Base-by-base conservation (phyloP, 768 basidiomycete genomes). In the Lanmaoa pseudosensibilis region DNA sequence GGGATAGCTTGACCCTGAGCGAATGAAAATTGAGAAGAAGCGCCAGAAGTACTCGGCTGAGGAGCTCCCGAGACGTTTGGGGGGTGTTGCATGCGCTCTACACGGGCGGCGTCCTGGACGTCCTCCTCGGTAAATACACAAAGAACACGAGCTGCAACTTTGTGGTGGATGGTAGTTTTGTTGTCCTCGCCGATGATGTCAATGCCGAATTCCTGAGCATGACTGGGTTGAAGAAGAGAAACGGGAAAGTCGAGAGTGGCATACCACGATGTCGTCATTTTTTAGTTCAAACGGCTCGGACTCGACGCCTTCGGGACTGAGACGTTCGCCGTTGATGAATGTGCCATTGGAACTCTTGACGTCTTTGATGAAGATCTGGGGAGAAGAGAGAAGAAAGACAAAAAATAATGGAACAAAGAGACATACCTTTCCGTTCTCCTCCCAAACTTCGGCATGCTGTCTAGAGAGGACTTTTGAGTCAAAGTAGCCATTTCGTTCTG, bases 101-200 rank as follows among this genome's bases (percentile, higher is more conserved):
- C 81, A 38, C 86, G 85, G 2, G 84, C 83, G 36, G 88, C 88
- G 45, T 84, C 80, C 57, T 83, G 85, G 2, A 84, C 88, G 66
- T 99, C 97, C 56, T 92, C 90, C 40, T 93, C 87, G 0, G 80
- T 83, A 62, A 96, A 87, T 5, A 98, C 84, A 64, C 95, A 94
- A 51, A 92, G 82, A 36, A 94, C 94, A 30, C 92, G 90, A 5
- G 96, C 94, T 11, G 97, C 94, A 51, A 98, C 97, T 73, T 99
- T 98, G 77, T 98, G 95, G 74, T 99, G 97, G 47, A 98, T 87
- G 55, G 98, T 94, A 2, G 92, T 95, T 74, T 92, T 92, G 80
- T 95, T 97, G 78, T 99, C 97, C 67, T 99, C 97, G 59, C 92
- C 91, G 52, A 97, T 92, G 59, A 99, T 99, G 76, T 98, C 97